phyloP scores from a whole-genome alignment of 2,329 filamentous ascomycete genomes.

The Xylaria sp. region DNA sequence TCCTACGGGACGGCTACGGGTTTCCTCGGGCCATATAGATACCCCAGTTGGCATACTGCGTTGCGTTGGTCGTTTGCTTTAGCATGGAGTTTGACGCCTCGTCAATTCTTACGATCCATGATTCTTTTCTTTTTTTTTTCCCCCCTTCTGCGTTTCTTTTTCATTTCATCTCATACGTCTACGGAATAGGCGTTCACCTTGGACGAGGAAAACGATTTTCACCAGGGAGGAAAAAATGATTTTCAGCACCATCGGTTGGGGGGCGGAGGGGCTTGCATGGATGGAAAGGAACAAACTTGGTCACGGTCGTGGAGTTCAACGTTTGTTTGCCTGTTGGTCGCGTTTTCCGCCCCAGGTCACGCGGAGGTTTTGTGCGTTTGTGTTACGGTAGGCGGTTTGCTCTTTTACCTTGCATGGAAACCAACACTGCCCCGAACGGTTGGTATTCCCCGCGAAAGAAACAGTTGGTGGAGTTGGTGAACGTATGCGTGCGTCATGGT shows the following conservation, averaged over 20 bases:
- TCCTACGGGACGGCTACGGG: not conserved
- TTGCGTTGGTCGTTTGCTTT: not conserved
- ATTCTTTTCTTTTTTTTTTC: not conserved
- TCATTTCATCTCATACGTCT: not conserved
- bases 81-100: not conserved
- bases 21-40: not conserved
- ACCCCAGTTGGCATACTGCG: not conserved
- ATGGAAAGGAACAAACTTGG: not conserved
- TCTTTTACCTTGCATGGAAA: too few relatives aligned
- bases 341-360: not conserved
- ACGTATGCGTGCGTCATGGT: too few relatives aligned
- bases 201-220: not conserved
- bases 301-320: not conserved
- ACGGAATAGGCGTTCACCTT: not conserved
- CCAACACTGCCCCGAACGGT: too few relatives aligned
- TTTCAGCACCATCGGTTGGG: not conserved
- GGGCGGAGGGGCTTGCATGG: not conserved
- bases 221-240: not conserved
- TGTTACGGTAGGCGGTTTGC: too few relatives aligned
- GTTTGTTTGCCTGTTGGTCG: not conserved
- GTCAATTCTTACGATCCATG: not conserved
- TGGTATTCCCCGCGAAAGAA: too few relatives aligned
- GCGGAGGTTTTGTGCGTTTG: too few relatives aligned
- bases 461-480: too few relatives aligned
- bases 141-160: not conserved